Evolutionary conservation across 2,329 filamentous ascomycete genomes (phyloP).

Genomic region (Aschersonia sp.): DNA sequence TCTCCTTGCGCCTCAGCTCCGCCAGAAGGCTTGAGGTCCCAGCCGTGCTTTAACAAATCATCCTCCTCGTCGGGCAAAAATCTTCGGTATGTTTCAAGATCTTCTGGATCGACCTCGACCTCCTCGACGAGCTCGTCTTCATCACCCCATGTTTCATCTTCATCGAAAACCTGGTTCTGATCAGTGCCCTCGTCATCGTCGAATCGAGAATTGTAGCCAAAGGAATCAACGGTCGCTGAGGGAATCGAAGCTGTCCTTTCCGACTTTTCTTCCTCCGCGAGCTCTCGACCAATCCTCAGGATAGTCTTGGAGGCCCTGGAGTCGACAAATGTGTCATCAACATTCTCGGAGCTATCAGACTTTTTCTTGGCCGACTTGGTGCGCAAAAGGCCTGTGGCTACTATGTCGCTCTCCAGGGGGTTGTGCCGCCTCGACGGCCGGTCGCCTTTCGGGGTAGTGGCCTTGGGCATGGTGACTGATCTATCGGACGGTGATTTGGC

Average conservation of each 20-base stretch:
- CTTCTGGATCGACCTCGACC: slow-evolving; percentile 73
- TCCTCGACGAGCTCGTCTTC: slow-evolving; percentile 60
- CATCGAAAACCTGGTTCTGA: slow-evolving; percentile 29
- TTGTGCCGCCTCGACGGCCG: slow-evolving; percentile 63
- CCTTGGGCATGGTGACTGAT: slow-evolving; percentile 58
- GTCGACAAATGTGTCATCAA: slow-evolving; percentile 64
- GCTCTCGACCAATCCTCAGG: slow-evolving; percentile 73
- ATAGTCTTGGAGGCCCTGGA: slow-evolving; percentile 81
- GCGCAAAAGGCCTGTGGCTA: slow-evolving; percentile 54
- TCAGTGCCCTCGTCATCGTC: slow-evolving; percentile 38
- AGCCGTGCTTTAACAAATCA: slow-evolving; percentile 55
- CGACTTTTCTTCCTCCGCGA: slow-evolving; percentile 62
- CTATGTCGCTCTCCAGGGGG: slow-evolving; percentile 77
- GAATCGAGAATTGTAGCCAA: slow-evolving; percentile 68
- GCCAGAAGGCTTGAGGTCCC: slow-evolving; percentile 29
- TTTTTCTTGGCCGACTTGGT: slow-evolving; percentile 61
- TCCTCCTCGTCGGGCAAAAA: slow-evolving; percentile 66
- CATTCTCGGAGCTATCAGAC: slow-evolving; percentile 44
- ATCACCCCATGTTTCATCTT: slow-evolving; percentile 60
- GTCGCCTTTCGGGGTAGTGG: slow-evolving; percentile 40
- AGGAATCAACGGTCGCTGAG: slow-evolving; percentile 37
- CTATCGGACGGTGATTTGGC: background rate
- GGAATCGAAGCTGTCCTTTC: slow-evolving; percentile 17
- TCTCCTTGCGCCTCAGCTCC: slow-evolving; percentile 31
- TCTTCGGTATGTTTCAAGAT: slow-evolving; percentile 80